Evolutionary conservation across 1,139 yeast species (phyloP), one percentile per base, ranked within the genome.

Genomic region (Geotrichum bryndzae): DNA sequence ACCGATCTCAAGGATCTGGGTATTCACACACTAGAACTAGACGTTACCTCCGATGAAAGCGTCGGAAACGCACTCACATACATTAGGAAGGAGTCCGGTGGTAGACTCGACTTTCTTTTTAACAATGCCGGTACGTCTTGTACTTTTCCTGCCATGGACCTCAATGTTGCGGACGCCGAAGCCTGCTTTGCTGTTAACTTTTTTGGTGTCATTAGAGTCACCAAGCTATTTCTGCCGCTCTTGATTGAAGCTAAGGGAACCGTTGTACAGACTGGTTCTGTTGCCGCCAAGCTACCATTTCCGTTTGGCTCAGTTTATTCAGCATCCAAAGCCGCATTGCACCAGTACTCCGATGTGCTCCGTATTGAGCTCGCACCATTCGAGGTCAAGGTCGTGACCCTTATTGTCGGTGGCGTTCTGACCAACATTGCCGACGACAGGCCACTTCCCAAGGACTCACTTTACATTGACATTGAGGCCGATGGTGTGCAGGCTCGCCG

Each of bases 321-420:
- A n/a, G 80, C 92, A 1, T 74, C 87, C 0, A 89, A 89, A 70
- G 90, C 95, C 1, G 95, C 95, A 0, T 82, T 89, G 60, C 90
- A 87, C 69, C 85, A 82, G 64, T 89, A 85, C 71, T 88, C 89
- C 0, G 79, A 82, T 58, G 80, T 81, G 1, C 76, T 88, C 61
- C 82, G 87, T 56, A 70, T 86, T 46, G 96, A 89, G 73, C 71
- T 89, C 79, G 82, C 82, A 69, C 90, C 92, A 1, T 87, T 88
- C 69, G 88, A 82, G 23, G 94, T 89, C 23, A 79, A 83, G 60
- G 95, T 89, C 1, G 78, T 89, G 63, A 88, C 87, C 58, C 83
- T 87, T 3, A 76, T 85, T 56, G 87, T 95, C 5, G 90, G 87
- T 51, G 89, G 86, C 50, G 90, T 86, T 29, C 73, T 78, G 51